Percentiles rank a stretch among this genome's conserved stretches.
These are phyloP conservation scores for Bauhinia variegata DNA, from an alignment of 306 rosid species.

Conservation along the genomic window DNA sequence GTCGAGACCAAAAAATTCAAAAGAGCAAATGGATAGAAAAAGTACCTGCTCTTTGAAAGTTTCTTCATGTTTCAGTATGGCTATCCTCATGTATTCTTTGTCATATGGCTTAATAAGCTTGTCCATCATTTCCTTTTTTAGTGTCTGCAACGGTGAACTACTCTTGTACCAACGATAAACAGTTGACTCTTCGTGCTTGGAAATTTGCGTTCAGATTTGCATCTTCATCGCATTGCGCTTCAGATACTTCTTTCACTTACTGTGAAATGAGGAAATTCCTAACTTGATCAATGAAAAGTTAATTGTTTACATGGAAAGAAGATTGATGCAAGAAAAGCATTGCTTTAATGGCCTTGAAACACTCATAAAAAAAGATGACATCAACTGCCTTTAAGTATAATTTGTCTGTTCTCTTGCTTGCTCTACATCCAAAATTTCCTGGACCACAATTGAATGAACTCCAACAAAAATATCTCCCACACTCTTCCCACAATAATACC, in stretches of 20 bases:
- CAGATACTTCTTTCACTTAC: conserved; percentile 34
- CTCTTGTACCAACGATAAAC: conserved; percentile 21
- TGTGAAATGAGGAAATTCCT: conserved; percentile 42
- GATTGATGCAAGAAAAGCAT: conserved; percentile 19
- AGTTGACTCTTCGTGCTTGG: conserved; percentile 12
- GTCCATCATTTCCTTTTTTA: conserved; percentile 62
- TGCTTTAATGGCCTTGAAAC: conserved; percentile 39
- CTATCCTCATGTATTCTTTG: conserved; percentile 74
- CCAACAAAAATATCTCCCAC: conserved; percentile 46
- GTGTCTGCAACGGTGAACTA: conserved; percentile 9
- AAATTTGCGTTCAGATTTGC: conserved; percentile 31
- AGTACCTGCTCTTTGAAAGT: conserved; percentile 83
- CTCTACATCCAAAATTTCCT: conserved; percentile 41
- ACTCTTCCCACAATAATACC: conserved; percentile 44
- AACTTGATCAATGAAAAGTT: too few species aligned
- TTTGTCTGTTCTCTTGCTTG: conserved; percentile 53
- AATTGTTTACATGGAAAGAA: too few species aligned
- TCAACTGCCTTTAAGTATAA: conserved; percentile 50
- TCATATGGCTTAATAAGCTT: conserved; percentile 61
- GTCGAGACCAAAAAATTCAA: conserved; percentile 2
- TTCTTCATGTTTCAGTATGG: conserved; percentile 79
- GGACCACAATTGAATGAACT: conserved; percentile 66
- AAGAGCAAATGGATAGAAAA: conserved; percentile 10
- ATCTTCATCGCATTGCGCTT: conserved; percentile 10
- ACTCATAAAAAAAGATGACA: conserved; percentile 49